phyloP scores from a whole-genome alignment of 805 yeast genomes.

The Sugiyamaella floridensis region DNA sequence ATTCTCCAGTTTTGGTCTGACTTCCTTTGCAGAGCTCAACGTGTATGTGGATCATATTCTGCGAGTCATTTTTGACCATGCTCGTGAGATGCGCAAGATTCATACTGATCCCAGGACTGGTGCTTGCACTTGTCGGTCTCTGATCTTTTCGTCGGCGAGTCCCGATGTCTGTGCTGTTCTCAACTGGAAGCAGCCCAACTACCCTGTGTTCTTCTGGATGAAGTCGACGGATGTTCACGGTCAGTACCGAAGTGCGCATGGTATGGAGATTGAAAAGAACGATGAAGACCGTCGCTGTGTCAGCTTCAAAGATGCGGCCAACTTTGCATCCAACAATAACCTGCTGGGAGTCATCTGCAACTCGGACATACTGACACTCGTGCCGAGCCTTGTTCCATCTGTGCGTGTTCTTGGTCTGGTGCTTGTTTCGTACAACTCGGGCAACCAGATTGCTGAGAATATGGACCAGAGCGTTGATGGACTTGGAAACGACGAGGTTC shows the following conservation, averaged over 20 bases:
- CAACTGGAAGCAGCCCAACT: conserved; percentile 98
- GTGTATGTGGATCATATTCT: conserved; percentile 68
- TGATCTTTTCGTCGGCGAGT: conserved; percentile 80
- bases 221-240: conserved; percentile 30
- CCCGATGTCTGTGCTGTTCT: conserved; percentile 86
- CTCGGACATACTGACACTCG: conserved; percentile 57
- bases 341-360: conserved; percentile 79
- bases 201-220: conserved; percentile 84
- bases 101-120: conserved; percentile 22
- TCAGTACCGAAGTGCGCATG: conserved; percentile 25
- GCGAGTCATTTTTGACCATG: conserved; percentile 68
- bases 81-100: conserved; percentile 35
- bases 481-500: conserved; percentile 51
- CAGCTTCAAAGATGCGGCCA: conserved; percentile 74
- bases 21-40: conserved; percentile 51
- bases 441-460: conserved; percentile 5
- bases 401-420: conserved; percentile 77
- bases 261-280: conserved; percentile 20
- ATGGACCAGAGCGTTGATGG: conserved; percentile 50
- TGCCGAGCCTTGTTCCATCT: conserved; percentile 67
- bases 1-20: conserved; percentile 10
- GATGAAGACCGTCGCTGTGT: conserved; percentile 34
- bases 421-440: conserved; percentile 49
- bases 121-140: conserved; percentile 43
- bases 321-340: conserved; percentile 75